A percentile compares a stretch with the other conserved stretches of the same genome.
Conservation (phyloP, 2,329 filamentous ascomycete species). For the Colletotrichum kahawae region DNA sequence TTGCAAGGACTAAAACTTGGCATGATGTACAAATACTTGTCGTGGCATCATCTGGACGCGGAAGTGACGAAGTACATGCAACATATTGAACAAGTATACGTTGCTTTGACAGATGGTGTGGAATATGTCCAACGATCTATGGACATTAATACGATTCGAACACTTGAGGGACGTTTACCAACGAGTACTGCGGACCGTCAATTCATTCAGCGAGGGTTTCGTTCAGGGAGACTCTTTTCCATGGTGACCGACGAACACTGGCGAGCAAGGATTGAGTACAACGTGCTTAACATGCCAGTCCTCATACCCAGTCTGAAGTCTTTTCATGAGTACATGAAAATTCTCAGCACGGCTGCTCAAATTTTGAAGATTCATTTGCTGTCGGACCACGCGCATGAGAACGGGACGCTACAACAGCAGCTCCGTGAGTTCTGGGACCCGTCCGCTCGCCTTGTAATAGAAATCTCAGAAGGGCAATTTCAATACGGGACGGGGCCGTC, state of each 20-base stretch:
- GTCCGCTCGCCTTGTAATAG: not conserved
- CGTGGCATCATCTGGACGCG: not conserved
- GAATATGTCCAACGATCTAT: not conserved
- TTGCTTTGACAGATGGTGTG: not conserved
- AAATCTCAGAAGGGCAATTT: not conserved
- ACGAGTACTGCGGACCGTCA: not conserved
- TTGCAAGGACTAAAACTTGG: not conserved
- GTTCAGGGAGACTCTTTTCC: not conserved
- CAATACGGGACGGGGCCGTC: not conserved
- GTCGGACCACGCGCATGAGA: not conserved
- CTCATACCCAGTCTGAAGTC: not conserved
- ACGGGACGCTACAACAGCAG: not conserved
- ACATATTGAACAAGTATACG: not conserved
- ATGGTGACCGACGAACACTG: not conserved
- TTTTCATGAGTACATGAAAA: not conserved
- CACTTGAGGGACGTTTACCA: not conserved
- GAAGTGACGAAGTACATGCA: not conserved
- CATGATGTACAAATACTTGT: not conserved
- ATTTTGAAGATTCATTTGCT: not conserved
- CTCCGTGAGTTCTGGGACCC: not conserved
- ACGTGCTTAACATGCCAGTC: not conserved
- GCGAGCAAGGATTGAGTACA: not conserved
- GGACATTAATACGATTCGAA: not conserved
- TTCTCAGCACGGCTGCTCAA: not conserved
- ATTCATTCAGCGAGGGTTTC: not conserved